phyloP scores from a whole-genome alignment of 495 filamentous ascomycete genomes.

The Penicillium coprophilum region DNA sequence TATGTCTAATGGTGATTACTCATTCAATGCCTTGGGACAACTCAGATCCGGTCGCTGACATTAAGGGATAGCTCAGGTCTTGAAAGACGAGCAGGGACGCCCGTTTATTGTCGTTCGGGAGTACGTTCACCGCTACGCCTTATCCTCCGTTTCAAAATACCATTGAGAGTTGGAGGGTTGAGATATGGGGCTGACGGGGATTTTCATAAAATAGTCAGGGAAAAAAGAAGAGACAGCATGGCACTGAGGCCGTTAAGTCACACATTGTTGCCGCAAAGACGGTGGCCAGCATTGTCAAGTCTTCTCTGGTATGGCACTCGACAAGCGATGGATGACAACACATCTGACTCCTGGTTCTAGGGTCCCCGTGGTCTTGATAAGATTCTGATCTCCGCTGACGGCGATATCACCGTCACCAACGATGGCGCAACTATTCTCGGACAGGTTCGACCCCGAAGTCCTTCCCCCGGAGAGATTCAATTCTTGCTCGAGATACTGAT shows the following conservation, averaged over 20 bases:
- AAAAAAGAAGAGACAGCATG: constrained; percentile 95
- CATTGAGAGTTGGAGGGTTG: neutral
- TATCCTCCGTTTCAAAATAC: constrained; percentile 11
- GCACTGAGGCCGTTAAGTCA: constrained; percentile 94
- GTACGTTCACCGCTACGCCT: constrained; percentile 56
- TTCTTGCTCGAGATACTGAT: constrained; percentile 20
- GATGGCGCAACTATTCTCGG: constrained; percentile 96
- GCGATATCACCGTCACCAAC: constrained; percentile 99
- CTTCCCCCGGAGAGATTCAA: constrained; percentile 5
- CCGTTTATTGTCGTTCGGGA: constrained; percentile 99
- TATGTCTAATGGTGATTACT: constrained; percentile 64
- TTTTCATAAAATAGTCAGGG: constrained; percentile 66
- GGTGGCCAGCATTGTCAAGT: constrained; percentile 95
- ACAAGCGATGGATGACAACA: neutral
- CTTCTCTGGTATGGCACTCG: constrained; percentile 64
- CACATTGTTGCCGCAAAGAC: constrained; percentile 97
- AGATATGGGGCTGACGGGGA: constrained; percentile 17
- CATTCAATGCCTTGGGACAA: neutral
- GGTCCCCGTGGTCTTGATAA: constrained; percentile 97
- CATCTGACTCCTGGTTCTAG: constrained; percentile 39
- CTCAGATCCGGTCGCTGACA: constrained; percentile 26
- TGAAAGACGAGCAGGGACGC: constrained; percentile 92
- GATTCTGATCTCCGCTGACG: constrained; percentile 97
- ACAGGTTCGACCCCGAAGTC: constrained; percentile 55
- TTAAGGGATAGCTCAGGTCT: constrained; percentile 59